A percentile compares a stretch with the other conserved stretches of the same genome.
Conservation (phyloP, 441 rosid genomes). For the Gossypium schwendimanii region DNA sequence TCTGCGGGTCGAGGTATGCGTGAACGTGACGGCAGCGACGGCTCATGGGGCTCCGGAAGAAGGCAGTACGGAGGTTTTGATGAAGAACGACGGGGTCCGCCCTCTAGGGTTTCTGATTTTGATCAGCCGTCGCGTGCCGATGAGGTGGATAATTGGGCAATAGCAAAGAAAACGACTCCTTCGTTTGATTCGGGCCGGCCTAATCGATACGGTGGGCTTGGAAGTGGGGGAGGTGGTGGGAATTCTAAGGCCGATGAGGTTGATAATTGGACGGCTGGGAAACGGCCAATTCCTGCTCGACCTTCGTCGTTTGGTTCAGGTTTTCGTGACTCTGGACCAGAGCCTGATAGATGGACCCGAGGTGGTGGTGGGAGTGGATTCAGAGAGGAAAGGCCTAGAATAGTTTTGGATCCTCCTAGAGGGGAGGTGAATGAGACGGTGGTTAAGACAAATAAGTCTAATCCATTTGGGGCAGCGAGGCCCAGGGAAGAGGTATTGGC, state of each 20-base stretch:
- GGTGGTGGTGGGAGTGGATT: constrained; percentile 42
- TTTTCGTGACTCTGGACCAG: constrained; percentile 50
- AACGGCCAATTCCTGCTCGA: constrained; percentile 42
- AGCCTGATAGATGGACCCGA: constrained; percentile 62
- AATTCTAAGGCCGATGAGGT: constrained; percentile 39
- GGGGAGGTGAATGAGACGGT: constrained; percentile 37
- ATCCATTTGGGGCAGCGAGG: constrained; percentile 85
- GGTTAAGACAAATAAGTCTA: constrained; percentile 54
- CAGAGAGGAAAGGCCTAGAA: constrained; percentile 61
- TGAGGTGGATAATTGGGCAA: constrained; percentile 76
- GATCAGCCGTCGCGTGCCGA: constrained; percentile 81
- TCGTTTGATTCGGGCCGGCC: constrained; percentile 51
- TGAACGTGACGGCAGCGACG: constrained; percentile 47
- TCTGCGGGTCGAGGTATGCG: constrained; percentile 30
- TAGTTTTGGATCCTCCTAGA: constrained; percentile 65
- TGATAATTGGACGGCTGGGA: constrained; percentile 49
- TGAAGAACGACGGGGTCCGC: constrained; percentile 64
- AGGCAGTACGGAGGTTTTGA: constrained; percentile 65
- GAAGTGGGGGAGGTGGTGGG: constrained; percentile 38
- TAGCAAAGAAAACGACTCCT: constrained; percentile 47
- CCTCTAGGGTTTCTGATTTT: constrained; percentile 75
- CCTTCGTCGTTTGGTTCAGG: constrained; percentile 64
- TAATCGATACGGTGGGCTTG: constrained; percentile 52
- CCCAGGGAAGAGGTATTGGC: constrained; percentile 92
- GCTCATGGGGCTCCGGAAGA: constrained; percentile 56